A percentile compares a stretch with the other conserved stretches of the same genome.
Conservation (phyloP, 495 filamentous ascomycete genomes). For the Oleoguttula mirabilis region DNA sequence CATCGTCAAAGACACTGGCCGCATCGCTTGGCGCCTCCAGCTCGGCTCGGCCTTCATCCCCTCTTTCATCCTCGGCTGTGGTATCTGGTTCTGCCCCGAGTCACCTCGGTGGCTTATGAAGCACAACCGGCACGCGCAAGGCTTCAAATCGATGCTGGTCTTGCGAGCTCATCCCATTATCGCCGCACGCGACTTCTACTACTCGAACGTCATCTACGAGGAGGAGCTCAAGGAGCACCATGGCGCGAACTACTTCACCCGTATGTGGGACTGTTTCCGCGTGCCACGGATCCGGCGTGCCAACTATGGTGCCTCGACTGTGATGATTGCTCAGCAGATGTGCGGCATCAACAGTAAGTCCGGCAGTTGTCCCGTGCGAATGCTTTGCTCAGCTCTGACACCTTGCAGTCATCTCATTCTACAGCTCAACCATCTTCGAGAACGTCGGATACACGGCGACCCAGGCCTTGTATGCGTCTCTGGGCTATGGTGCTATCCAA, state of each 20-base stretch:
- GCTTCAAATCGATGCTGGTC: slow-evolving; percentile 34
- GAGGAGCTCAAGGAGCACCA: slow-evolving; percentile 16
- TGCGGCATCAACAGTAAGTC: slow-evolving; percentile 38
- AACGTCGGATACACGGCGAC: slow-evolving; percentile 37
- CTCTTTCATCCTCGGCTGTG: slow-evolving; percentile 20
- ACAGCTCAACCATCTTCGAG: slow-evolving; percentile 49
- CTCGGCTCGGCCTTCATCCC: slow-evolving; percentile 36
- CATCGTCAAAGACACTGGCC: slow-evolving; percentile 18
- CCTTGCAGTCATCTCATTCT: slow-evolving; percentile 29
- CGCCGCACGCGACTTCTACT: slow-evolving; percentile 44
- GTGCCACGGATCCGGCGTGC: slow-evolving; percentile 57
- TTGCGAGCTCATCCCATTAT: slow-evolving; percentile 38
- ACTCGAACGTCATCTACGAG: slow-evolving; percentile 23
- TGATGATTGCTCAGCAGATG: slow-evolving; percentile 60
- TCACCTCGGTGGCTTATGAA: slow-evolving; percentile 21
- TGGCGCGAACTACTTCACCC: slow-evolving; percentile 35
- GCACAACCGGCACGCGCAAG: slow-evolving; percentile 22
- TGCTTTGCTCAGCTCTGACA: slow-evolving; percentile 2
- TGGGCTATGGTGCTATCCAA: slow-evolving; percentile 52
- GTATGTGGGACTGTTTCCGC: slow-evolving; percentile 54
- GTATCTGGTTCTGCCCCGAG: slow-evolving; percentile 29
- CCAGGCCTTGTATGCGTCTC: slow-evolving; percentile 41
- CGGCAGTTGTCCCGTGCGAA: neutral
- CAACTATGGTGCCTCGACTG: slow-evolving; percentile 49
- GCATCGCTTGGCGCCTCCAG: slow-evolving; percentile 34